Base-by-base conservation (phyloP, 2,329 filamentous ascomycete genomes). In the Fusarium veterinarium region DNA sequence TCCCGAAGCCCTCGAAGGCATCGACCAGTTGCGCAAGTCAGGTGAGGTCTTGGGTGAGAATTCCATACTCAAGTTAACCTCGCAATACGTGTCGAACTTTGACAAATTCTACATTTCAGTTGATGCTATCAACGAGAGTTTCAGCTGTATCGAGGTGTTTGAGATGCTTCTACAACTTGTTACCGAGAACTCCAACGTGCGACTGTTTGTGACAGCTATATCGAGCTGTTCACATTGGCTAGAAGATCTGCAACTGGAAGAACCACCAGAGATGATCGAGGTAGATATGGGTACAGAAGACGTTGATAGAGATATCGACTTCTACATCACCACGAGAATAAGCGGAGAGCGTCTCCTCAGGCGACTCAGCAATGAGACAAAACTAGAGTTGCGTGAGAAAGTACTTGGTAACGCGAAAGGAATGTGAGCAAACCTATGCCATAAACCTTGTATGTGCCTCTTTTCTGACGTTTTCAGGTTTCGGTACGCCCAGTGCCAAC, bases 1-100 rank as follows among this genome's bases (percentile, higher is more conserved):
- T 51, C 31, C 46, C 3, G n/a, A 51, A 14, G 4, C 16, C 1
- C 30, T 51, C 1, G 8, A 35, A 23, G 1, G n/a, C 2, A 35
- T 35, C 11, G 31, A 51, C 8, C 8, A 19, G 3, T 19, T 51
- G 5, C 31, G 16, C 8, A 31, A 51, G 0, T 51, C 46, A 3
- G 31, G 31, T 0, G n/a, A 19, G 0, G 5, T 25, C 2, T 17
- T 35, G n/a, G 17, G 31, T 0, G 16, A 35, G 8, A 35, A 1
- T 25, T 7, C 16, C 1, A 0, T 51, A 3, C 30, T 35, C 0
- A 25, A 5, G 0, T 7, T 51, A 0, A 25, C 33, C 0, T 51
- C n/a, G 2, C 3, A 35, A 2, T 4, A 51, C 11, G 2, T 51
- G 3, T 31, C n/a, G 0, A 4, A 25, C 0, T 51, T 51, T 2